Base-by-base conservation (phyloP, 371 early-diverging fungal species). In the Polyrhizophydium stewartii region DNA sequence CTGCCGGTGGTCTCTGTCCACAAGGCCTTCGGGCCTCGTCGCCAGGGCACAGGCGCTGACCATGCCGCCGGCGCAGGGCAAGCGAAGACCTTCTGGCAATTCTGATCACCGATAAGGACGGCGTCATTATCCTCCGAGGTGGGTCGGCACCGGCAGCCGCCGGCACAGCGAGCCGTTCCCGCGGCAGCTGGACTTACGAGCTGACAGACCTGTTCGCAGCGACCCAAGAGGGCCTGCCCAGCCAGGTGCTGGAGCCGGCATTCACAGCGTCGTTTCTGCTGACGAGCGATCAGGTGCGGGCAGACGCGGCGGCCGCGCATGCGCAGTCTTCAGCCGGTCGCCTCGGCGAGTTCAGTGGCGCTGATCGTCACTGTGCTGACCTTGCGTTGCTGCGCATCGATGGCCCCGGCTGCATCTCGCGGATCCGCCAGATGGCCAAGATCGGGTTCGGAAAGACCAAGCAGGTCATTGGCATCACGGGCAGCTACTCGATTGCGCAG, bases 251-350 rank as follows among this genome's bases (percentile, higher is more conserved):
- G 6, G 63, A 73, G 46, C 70, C 73, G 3, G 73, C 73, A 27
- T 61, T 73, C 37, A 64, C 70, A 22, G 73, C 73, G 0, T 69
- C 73, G 38, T 73, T 73, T 40, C 46, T 64, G 10, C 56, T 73
- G 25, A 67, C 73, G 2, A 65, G 68, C 45, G 73, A 73, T 41
- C 73, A 73, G 65, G 73, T 70, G 56, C 16, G 33, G 2, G n/a
- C 16, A 16, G 43, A 16, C 16, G 17, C 43, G 16, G 16, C n/a
- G n/a, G n/a, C 16, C 43, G 16, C 16, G 16, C 43, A 43, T 17
- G n/a, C 16, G 17, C 43, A 43, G 43, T 16, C 16, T 43, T 43
- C n/a, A 43, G 43, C 43, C n/a, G n/a, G n/a, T n/a, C n/a, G n/a
- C n/a, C n/a, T n/a, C n/a, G n/a, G n/a, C n/a, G n/a, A n/a, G n/a